Base-by-base conservation (phyloP, 768 basidiomycete genomes). In the Leucocoprinus sp. region DNA sequence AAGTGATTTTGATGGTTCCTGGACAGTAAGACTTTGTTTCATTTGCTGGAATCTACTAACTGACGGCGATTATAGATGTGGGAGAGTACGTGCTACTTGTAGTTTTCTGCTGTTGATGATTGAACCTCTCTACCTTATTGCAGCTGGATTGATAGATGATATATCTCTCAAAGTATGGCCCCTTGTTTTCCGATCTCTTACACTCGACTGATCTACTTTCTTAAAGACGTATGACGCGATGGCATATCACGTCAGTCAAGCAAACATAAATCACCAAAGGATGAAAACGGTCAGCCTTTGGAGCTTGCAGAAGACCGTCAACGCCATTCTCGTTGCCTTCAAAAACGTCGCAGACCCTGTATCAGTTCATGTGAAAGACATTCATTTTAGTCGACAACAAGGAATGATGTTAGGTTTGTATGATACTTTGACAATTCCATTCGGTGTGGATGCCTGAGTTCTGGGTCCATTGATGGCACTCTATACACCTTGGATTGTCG, bases 221-320 rank as follows among this genome's bases (percentile, higher is more conserved):
- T n/a, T 19, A 8, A 51, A 89, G 80, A 82, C 80, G 15, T 93
- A 96, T 60, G 87, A 90, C 40, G 95, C 96, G 8, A 73, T 99
- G 46, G 95, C 95, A 8, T 81, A 92, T 60, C 96, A 98, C 65
- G 95, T 99, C 40, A 82, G 84, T 2, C 89, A 92, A 54, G 82
- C 79, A 19, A 90, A 93, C 58, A 81, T 89, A 70, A 87, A 91
- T 57, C 80, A 88, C 45, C 69, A 70, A 51, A 81, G 93, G 11
- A 78, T 96, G 59, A 87, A 82, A 64, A 87, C 82, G 2, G 92
- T 99, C 52, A 84, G 90, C 50, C 66, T 91, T 6, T 99, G 96
- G 96, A 92, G 87, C 57, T 70, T 98, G 18, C 93, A 96, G 62
- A 83, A 87, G 76, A 93, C 93, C 0, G 90, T 91, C 1, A 82